Conservation (phyloP, 1,284 basidiomycete species). For the Irpex lacteus region DNA sequence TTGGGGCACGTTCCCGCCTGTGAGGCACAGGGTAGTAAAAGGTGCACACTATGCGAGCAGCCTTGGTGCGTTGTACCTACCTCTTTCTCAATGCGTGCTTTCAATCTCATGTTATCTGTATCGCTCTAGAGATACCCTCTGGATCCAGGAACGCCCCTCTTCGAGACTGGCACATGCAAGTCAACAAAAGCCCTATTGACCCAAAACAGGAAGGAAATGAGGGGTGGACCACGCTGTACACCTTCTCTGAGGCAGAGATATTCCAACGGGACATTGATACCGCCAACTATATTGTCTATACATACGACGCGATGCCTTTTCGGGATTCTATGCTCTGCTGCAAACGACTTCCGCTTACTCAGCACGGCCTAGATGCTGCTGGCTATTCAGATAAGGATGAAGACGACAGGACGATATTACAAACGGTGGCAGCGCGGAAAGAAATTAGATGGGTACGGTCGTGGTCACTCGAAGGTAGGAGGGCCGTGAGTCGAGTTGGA, state of each 20-base stretch:
- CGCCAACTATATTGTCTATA: background rate
- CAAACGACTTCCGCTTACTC: background rate
- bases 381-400: background rate
- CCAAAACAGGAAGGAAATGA: background rate
- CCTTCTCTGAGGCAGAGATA: background rate
- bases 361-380: background rate
- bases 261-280: background rate
- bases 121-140: background rate
- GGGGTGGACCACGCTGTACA: background rate
- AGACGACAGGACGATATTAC: background rate
- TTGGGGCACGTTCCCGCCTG: background rate
- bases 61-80: background rate
- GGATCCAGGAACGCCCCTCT: background rate
- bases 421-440: background rate
- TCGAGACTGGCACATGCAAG: background rate
- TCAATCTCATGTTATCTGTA: too few relatives aligned
- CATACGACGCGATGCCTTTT: background rate
- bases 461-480: background rate
- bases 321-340: background rate
- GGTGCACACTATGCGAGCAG: background rate
- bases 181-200: background rate
- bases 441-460: background rate
- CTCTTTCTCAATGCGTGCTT: background rate
- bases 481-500: background rate
- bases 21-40: background rate